phyloP scores from a whole-genome alignment of 2,329 filamentous ascomycete genomes.

The Orbilia brochopaga region DNA sequence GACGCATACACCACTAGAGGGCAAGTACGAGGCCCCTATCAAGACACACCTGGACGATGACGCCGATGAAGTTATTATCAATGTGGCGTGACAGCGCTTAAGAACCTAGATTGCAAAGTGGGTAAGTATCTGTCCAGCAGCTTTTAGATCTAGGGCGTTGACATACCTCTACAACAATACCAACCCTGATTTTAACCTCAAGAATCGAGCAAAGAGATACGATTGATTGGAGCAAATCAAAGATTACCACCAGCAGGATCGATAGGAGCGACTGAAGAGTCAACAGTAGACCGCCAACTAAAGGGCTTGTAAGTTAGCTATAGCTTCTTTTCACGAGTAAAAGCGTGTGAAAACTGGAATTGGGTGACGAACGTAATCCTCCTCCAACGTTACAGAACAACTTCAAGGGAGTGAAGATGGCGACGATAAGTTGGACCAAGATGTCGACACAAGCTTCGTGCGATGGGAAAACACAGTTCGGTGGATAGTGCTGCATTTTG shows the following conservation, averaged over 20 bases:
- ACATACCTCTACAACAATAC: slow-evolving; percentile 31
- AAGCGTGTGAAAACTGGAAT: neutral
- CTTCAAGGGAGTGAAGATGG: slow-evolving; percentile 16
- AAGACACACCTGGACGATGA: slow-evolving; percentile 24
- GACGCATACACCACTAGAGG: too few species aligned
- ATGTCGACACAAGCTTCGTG: slow-evolving; percentile 9
- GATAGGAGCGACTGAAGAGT: slow-evolving; percentile 3
- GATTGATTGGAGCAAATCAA: slow-evolving; percentile 6
- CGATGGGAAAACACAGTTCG: slow-evolving; percentile 9
- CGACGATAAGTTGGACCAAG: slow-evolving; percentile 18
- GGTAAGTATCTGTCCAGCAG: neutral
- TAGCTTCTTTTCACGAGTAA: neutral
- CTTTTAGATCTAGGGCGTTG: slow-evolving; percentile 12
- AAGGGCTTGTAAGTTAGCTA: neutral
- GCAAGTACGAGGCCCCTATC: neutral
- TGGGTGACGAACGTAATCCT: slow-evolving; percentile 18
- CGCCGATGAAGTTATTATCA: neutral
- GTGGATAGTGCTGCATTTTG: slow-evolving; percentile 6
- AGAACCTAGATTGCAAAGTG: slow-evolving; percentile 2
- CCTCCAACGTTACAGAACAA: slow-evolving; percentile 7
- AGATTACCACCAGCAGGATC: slow-evolving; percentile 29
- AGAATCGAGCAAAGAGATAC: slow-evolving; percentile 9
- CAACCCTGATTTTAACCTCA: slow-evolving; percentile 18
- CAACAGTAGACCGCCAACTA: slow-evolving; percentile 9
- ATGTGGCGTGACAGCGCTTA: neutral